Conservation (phyloP, 352 stramenopile genomes). For the Phytophthora fragariae region DNA sequence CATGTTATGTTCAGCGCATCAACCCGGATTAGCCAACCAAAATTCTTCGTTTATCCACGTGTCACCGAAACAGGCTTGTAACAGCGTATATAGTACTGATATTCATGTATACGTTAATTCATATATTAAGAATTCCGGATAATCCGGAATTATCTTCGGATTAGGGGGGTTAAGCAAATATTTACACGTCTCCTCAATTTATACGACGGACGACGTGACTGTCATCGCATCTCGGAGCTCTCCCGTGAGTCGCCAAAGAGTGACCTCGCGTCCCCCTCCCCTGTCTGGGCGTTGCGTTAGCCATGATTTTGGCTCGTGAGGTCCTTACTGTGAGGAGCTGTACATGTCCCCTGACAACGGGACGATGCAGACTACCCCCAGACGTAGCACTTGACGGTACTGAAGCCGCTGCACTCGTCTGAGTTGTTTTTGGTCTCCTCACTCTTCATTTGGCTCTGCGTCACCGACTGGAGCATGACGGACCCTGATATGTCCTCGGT, state of each 20-base stretch:
- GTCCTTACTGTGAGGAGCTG: neutral
- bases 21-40: no score
- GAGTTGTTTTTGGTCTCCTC: neutral
- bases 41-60: no score
- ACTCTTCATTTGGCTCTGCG: conserved; percentile 14
- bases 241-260: neutral
- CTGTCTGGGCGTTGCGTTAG: neutral
- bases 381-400: neutral
- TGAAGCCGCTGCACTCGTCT: neutral
- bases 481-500: conserved; percentile 17
- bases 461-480: conserved; percentile 13
- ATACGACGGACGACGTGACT: neutral
- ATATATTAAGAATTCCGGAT: no score
- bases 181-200: neutral
- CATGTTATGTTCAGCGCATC: no score
- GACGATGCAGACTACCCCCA: conserved; percentile 12
- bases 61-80: no score
- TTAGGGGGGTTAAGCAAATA: neutral
- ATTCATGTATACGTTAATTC: no score
- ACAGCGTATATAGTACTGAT: no score
- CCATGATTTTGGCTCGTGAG: neutral
- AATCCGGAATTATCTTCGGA: no score
- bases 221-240: conserved; percentile 1
- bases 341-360: conserved; percentile 9
- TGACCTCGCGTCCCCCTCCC: neutral